Base-by-base conservation (phyloP, 345 rosid species). In the Hirschfeldia incana region DNA sequence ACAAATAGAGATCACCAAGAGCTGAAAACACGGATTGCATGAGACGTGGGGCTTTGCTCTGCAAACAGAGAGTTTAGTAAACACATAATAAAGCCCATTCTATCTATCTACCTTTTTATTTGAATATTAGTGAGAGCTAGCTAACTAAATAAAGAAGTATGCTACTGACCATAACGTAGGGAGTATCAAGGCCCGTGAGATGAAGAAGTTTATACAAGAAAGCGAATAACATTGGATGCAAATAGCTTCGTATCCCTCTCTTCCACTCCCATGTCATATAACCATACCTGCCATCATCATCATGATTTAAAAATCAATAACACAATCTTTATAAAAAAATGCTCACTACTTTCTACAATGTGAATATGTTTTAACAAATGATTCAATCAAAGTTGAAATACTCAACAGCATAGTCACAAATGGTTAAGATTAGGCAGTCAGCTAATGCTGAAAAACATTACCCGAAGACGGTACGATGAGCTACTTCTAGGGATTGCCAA, bases 251-350 rank as follows among this genome's bases (percentile, higher is more conserved):
- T 67, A 92, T 89, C 13, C 98, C 94, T 81, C 86, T 86, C 85
- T 89, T 80, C 96, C 96, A 95, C 74, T 95, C 98, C 99, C 97
- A 93, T 15, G 97, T 91, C 93, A 93, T 70, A 78, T 93, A 94
- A 61, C 99, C 98, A 77, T 93, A 90, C 72, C 99, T 95, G 80
- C 58, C 83, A 75, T 37, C 57, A 49, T 49, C 16, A n/a, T 13
- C 2, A 49, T 15, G 17, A 49, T 10, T 11, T 9, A n/a, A n/a
- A n/a, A 49, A 67, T 62, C 72, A 74, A 36, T 3, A 66, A 33
- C 51, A 21, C 2, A 9, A 44, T 49, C 15, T 69, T 46, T 36
- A 6, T 33, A 36, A 36, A 21, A 44, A 32, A 44, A 51, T 34
- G 65, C 9, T 26, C 72, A 75, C n/a, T n/a, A n/a, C n/a, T n/a